Evolutionary conservation across 495 filamentous ascomycete genomes (phyloP).

Genomic region (Penicillium tannophilum): DNA sequence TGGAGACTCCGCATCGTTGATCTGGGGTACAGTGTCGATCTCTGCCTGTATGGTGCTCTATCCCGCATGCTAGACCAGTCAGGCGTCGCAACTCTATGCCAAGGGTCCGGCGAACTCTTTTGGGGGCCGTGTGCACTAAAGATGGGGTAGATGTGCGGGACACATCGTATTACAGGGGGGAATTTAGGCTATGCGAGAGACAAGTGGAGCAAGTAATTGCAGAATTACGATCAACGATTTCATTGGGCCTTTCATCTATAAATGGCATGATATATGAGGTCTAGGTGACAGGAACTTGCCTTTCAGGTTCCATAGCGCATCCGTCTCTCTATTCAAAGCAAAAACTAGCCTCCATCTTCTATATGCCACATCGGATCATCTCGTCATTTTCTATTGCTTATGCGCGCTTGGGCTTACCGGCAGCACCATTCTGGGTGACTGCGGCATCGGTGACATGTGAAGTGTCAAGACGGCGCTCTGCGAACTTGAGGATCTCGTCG

Average conservation of each 20-base stretch:
- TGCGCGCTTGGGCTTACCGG: constrained; percentile 44
- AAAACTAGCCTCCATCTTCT: constrained; percentile 4
- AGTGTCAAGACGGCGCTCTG: constrained; percentile 67
- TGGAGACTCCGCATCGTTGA: not conserved
- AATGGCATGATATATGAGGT: constrained; percentile 17
- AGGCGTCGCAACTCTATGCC: not conserved
- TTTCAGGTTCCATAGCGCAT: not conserved
- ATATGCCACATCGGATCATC: constrained; percentile 21
- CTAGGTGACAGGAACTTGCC: not conserved
- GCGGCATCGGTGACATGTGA: constrained; percentile 21
- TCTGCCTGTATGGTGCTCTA: not conserved
- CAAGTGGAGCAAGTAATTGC: not conserved
- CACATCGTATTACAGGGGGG: too few species aligned
- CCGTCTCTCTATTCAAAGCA: constrained; percentile 19
- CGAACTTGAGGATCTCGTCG: constrained; percentile 83
- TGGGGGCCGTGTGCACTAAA: not conserved
- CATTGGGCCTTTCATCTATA: constrained; percentile 20
- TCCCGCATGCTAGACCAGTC: not conserved
- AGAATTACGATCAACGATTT: not conserved
- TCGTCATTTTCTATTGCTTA: constrained; percentile 31
- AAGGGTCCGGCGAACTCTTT: not conserved
- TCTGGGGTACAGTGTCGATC: not conserved
- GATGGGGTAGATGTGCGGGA: not conserved
- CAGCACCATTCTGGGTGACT: constrained; percentile 34
- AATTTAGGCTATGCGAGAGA: not conserved